Evolutionary conservation across 2,329 filamentous ascomycete genomes (phyloP).

Genomic region (Sporothrix brasiliensis): DNA sequence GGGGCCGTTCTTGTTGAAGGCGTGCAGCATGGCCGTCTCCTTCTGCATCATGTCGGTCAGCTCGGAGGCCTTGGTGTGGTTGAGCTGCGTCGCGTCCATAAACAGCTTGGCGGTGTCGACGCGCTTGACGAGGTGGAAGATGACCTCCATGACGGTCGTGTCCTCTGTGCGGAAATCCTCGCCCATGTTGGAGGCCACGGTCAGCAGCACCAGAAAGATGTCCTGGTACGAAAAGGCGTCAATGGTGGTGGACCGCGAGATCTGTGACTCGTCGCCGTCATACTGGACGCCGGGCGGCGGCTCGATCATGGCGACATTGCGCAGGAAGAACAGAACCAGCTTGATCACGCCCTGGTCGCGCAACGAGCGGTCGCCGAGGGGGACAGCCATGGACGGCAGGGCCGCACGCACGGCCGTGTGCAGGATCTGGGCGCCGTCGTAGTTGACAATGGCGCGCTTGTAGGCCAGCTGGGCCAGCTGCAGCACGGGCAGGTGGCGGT

Average conservation of each 20-base stretch:
- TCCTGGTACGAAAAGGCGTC: slow-evolving; percentile 90
- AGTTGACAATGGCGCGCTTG: slow-evolving; percentile 85
- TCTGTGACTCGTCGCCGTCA: slow-evolving; percentile 86
- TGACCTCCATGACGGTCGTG: slow-evolving; percentile 82
- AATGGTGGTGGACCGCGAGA: slow-evolving; percentile 84
- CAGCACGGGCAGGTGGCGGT: slow-evolving; percentile 86
- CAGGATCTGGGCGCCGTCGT: slow-evolving; percentile 74
- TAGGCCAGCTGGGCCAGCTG: slow-evolving; percentile 86
- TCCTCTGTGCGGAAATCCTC: slow-evolving; percentile 92
- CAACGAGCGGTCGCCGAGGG: slow-evolving; percentile 71
- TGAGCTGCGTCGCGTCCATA: slow-evolving; percentile 74
- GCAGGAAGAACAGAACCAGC: slow-evolving; percentile 82
- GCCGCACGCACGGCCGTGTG: slow-evolving; percentile 79
- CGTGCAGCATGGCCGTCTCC: slow-evolving; percentile 79
- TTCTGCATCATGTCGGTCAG: slow-evolving; percentile 74
- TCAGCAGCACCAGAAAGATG: slow-evolving; percentile 81
- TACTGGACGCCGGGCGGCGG: slow-evolving; percentile 71
- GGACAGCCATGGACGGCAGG: slow-evolving; percentile 80
- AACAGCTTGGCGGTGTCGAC: slow-evolving; percentile 84
- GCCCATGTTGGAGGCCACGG: slow-evolving; percentile 86
- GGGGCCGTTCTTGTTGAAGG: slow-evolving; percentile 75
- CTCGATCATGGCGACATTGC: slow-evolving; percentile 84
- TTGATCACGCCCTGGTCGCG: slow-evolving; percentile 93
- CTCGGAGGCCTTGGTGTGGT: slow-evolving; percentile 70
- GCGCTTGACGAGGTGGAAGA: slow-evolving; percentile 92